Evolutionary conservation across 495 filamentous ascomycete species (phyloP), one percentile per base, ranked within the genome.

Genomic region (Massariosphaeria phaeospora): DNA sequence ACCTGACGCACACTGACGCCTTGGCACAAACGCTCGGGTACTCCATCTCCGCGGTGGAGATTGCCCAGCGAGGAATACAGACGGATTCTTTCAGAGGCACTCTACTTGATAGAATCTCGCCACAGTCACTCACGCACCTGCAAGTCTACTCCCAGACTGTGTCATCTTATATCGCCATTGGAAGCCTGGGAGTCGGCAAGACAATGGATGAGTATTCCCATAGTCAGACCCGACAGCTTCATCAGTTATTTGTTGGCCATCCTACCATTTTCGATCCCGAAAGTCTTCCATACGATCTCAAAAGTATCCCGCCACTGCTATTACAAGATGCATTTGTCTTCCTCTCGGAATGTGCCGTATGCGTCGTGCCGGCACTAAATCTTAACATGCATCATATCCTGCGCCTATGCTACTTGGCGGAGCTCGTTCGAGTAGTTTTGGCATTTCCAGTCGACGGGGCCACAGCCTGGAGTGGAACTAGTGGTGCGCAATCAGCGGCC

Each of bases 41-140:
- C 69, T 89, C 91, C n/a, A 91, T 99, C 44, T 81, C 91, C 1
- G 83, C 89, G 0, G 82, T 86, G 5, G 93, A 99, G 68, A 96
- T 99, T 51, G 82, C 89, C 38, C 91, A 96, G 65, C 85, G 93
- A 46, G 93, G 94, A 12, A 73, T 89, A 1, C 84, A 87, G 51
- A 84, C 86, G 3, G 81, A 88, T 34, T 79, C 81, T 29, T 86
- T 86, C 12, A 54, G 51, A 17, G 75, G 76, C 61, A 91, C 85
- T 0, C 71, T 96, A 27, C 65, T 97, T n/a, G 86, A 91, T 55
- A 89, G 84, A 61, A 86, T 97, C 24, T 82, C 91, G 0, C 79
- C 88, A 33, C 79, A 94, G 63, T 76, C 81, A 2, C 69, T 98
- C 34, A 90, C 89, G 0, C 89, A 96, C 66, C 75, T 98, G n/a